Percentiles rank a stretch among this genome's conserved stretches.
phyloP scores from a whole-genome alignment of 2,329 filamentous ascomycete genomes.

The Diaporthe sp. region DNA sequence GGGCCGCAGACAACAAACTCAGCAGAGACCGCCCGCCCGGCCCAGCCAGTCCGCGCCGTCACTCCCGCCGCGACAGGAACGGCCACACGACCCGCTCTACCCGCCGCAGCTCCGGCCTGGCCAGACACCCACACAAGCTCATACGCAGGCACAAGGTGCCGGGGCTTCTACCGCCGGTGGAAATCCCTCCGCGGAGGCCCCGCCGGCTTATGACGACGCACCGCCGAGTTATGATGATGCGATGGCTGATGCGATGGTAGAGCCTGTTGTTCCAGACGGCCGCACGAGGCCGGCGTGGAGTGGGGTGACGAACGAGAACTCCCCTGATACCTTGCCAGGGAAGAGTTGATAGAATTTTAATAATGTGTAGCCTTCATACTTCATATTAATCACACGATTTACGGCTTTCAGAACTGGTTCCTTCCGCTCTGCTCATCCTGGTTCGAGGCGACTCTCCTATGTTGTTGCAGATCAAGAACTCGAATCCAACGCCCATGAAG shows the following conservation, averaged over 20 bases:
- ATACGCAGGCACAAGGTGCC: slow-evolving; percentile 33
- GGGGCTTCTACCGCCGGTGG: background rate
- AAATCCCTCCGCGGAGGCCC: slow-evolving; percentile 40
- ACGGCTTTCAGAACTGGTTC: background rate
- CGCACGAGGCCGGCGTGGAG: slow-evolving; percentile 74
- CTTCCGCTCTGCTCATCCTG: background rate
- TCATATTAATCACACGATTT: background rate
- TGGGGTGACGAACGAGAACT: slow-evolving; percentile 71
- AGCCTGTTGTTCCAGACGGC: slow-evolving; percentile 72
- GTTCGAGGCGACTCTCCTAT: too few relatives aligned
- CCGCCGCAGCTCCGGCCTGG: slow-evolving; percentile 62
- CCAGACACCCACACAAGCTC: slow-evolving; percentile 36
- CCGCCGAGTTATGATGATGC: slow-evolving; percentile 96
- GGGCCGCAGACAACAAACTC: slow-evolving; percentile 27
- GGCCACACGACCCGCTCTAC: slow-evolving; percentile 61
- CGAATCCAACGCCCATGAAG: background rate
- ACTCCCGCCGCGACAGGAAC: slow-evolving; percentile 34
- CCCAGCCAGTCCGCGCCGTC: slow-evolving; percentile 45
- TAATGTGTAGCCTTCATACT: background rate
- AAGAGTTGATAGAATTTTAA: slow-evolving; percentile 46
- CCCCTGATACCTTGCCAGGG: slow-evolving; percentile 59
- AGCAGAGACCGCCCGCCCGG: slow-evolving; percentile 42
- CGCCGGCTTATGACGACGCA: slow-evolving; percentile 73
- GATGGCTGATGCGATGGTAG: slow-evolving; percentile 78
- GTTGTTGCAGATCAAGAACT: background rate